Evolutionary conservation across 2,329 filamentous ascomycete genomes (phyloP), one percentile per base, ranked within the genome.

Genomic region (Cadophora malorum): DNA sequence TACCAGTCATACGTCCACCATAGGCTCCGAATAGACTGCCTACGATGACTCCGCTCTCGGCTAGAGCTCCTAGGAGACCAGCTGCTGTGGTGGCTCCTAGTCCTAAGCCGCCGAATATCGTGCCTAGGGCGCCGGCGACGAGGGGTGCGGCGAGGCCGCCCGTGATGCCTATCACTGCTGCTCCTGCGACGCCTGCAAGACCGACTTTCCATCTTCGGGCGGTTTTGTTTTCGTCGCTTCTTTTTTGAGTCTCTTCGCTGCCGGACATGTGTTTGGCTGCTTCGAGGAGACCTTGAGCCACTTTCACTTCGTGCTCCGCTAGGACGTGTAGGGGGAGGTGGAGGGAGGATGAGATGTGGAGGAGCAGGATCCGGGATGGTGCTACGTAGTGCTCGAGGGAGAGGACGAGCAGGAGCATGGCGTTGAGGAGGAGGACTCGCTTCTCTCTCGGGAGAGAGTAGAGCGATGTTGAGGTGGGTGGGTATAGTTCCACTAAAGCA

Each of bases 11-110:
- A 45, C 90, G 88, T 1, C 90, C 89, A 53, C 92, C 92, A 76
- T 96, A 97, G n/a, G 96, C 92, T 9, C 96, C 96, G 76, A 98
- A 97, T 49, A 98, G 82, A 47, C 91, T 88, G 19, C 94, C 95
- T 35, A 97, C 90, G 52, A 94, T 83, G 19, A 96, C 86, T 5
- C 90, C 88, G 70, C 91, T 96, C 47, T 94, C 90, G 1, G 93
- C 91, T 75, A 97, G 84, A 21, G 89, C 86, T 12, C 94, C 95
- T 0, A 98, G 82, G 64, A 97, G 88, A 0, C 89, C 89, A 23
- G 94, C 93, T 12, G 93, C 91, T 25, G 90, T 89, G 2, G 89
- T 90, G 0, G 89, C 85, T 21, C 90, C 90, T 0, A 97, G 83
- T 1, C 93, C 93, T 12, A 92, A 79, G 0, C 93, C 93, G 28